A percentile compares a stretch with the other conserved stretches of the same genome.
These are phyloP conservation scores for Pestalotiopsis sp. DNA, from an alignment of 2,329 filamentous ascomycete genomes.

Conservation along the genomic window DNA sequence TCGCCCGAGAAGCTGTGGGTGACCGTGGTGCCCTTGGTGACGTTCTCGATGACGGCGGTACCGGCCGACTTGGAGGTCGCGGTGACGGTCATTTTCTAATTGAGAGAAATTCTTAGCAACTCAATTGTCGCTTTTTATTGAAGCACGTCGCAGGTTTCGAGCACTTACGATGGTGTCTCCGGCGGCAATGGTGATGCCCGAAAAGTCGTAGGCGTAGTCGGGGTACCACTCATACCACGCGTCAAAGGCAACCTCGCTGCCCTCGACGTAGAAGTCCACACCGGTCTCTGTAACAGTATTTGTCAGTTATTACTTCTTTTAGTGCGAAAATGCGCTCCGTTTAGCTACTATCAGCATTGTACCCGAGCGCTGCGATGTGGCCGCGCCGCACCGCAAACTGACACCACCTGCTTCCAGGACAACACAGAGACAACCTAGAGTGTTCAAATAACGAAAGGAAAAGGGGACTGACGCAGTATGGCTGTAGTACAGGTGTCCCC, in stretches of 20 bases:
- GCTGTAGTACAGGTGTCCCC: constrained; percentile 55
- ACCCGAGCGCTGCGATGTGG: too few species aligned
- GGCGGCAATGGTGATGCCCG: constrained; percentile 37
- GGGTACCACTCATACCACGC: constrained; percentile 61
- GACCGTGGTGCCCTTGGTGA: constrained; percentile 50
- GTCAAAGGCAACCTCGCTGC: constrained; percentile 44
- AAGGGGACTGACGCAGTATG: constrained; percentile 40
- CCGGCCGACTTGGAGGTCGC: constrained; percentile 43
- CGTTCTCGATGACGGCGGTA: constrained; percentile 50
- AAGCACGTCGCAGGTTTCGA: too few species aligned
- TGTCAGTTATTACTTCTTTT: too few species aligned
- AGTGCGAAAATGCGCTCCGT: too few species aligned
- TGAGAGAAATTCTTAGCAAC: too few species aligned
- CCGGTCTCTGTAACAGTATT: constrained; percentile 37
- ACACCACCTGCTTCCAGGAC: too few species aligned
- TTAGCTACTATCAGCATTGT: too few species aligned
- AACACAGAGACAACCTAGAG: too few species aligned
- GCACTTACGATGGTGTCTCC: constrained; percentile 23
- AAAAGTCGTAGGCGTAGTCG: constrained; percentile 54
- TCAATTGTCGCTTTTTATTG: too few species aligned
- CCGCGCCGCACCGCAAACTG: too few species aligned
- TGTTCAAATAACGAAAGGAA: too few species aligned
- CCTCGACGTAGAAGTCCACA: constrained; percentile 53
- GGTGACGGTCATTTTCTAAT: constrained; percentile 24
- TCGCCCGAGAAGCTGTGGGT: constrained; percentile 50